Percentiles rank a stretch among this genome's conserved stretches.
Evolutionary conservation across 805 yeast species (phyloP).

Genomic region (Hanseniaspora vineae): DNA sequence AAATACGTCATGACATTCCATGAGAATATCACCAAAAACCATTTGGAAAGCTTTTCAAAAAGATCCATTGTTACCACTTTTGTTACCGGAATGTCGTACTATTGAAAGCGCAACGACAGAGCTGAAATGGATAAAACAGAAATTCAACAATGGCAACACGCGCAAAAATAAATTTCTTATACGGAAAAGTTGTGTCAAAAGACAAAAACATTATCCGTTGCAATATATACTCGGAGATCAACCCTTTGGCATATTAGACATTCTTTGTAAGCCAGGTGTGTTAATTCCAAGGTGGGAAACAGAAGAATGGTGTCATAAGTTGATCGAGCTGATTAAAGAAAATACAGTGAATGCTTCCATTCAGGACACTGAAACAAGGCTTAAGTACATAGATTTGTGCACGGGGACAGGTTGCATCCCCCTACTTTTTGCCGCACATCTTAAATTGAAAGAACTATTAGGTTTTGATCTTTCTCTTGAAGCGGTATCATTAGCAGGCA

Average conservation of each 20-base stretch:
- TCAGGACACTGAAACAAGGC: neutral
- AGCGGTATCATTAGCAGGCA: constrained; percentile 39
- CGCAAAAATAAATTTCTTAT: constrained; percentile 10
- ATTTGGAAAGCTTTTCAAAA: constrained; percentile 7
- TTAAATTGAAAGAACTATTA: neutral
- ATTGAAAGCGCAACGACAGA: constrained; percentile 13
- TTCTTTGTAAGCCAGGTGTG: constrained; percentile 50
- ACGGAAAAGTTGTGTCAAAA: constrained; percentile 33
- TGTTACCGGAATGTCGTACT: constrained; percentile 17
- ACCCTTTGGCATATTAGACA: constrained; percentile 66
- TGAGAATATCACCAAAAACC: constrained; percentile 10
- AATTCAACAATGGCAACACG: neutral
- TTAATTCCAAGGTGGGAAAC: constrained; percentile 93
- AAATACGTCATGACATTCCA: too few relatives aligned
- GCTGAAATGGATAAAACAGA: constrained; percentile 14
- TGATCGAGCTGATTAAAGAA: constrained; percentile 16
- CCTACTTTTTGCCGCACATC: constrained; percentile 27
- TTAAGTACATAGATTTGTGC: constrained; percentile 52
- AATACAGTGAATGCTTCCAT: too few relatives aligned
- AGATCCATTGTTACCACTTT: constrained; percentile 12
- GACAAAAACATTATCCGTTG: constrained; percentile 52
- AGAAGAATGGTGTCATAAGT: constrained; percentile 66
- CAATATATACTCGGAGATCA: constrained; percentile 79
- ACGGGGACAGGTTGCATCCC: constrained; percentile 88
- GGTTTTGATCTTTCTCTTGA: constrained; percentile 46